Base-by-base conservation (phyloP, 495 filamentous ascomycete genomes). In the Ramalina peruviana region DNA sequence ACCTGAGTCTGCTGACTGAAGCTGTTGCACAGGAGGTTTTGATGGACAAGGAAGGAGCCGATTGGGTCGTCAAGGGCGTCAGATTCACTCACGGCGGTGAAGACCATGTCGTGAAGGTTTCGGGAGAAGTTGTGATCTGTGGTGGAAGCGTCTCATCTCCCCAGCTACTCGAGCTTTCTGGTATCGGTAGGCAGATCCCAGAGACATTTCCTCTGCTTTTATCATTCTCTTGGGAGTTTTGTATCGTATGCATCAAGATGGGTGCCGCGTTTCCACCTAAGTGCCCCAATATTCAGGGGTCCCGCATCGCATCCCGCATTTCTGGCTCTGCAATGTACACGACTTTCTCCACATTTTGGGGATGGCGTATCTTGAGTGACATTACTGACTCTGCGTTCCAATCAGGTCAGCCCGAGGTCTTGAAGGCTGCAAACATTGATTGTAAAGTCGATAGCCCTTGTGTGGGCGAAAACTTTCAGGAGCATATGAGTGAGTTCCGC, bases 401-500 rank as follows among this genome's bases (percentile, higher is more conserved):
- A 2, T 2, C 4, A 25, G 77, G 74, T 9, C 51, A 54, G 10
- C 47, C 49, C 4, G 48, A 56, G 10, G 40, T 75, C 2, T 66
- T 80, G 0, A 43, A 62, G 1, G 55, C 57, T 0, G 66, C 65
- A 5, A 67, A 69, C 0, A 69, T 80, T 21, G 54, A 61, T 0
- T 54, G 69, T 4, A 66, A 69, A 20, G 58, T 75, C 3, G 57
- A 68, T 20, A 69, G 67, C 30, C 58, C 70, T 0, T 68, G 69
- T 16, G 75, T 80, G 2, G 76, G 76, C 5, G 68, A 72, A 44
- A 78, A 79, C 39, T 58, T 79, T 3, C 76, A 80, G 52, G 75
- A 78, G 26, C 75, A 78, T 51, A 51, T 71, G 45, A 70, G 72
- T 69, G 60, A 40, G 64, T 50, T 36, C 47, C 19, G 11, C 15